Evolutionary conservation across 2,329 filamentous ascomycete species (phyloP), one percentile per base, ranked within the genome.

Genomic region (Neonectria ditissima): DNA sequence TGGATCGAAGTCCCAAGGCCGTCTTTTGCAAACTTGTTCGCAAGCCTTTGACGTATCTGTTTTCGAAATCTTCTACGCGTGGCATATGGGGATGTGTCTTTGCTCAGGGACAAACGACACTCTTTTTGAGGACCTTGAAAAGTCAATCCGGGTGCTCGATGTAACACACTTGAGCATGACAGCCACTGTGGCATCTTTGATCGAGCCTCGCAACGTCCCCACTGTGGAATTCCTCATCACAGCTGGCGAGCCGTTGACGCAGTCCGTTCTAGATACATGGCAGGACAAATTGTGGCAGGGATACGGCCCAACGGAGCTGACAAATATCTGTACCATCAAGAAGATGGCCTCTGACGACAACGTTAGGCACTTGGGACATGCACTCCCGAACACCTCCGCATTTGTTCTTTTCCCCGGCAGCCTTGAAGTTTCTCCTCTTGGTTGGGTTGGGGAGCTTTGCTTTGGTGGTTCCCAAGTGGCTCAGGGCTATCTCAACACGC

Each of bases 1-100:
- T 0, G 74, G 79, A 1, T 28, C 62, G 7, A 43, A 39, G 0
- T 70, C 70, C 1, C 70, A 78, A 1, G 86, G 89, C 1, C 86
- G 89, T n/a, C 81, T 97, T 32, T 81, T 97, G 0, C 94, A 97
- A 77, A 88, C 92, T 2, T 97, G 92, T 73, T 95, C 92, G 0
- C 92, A 94, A 73, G 91, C 91, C 0, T 97, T 97, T 73, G 92
- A 97, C 73, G 89, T 97, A 2, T 97, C 93, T 0, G 91, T 97
- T 0, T 97, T 97, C 74, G 94, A 97, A 73, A 94, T 97, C 14
- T 95, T 97, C 75, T 97, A 93, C 71, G 83, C 93, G 0, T 97
- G 93, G 91, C 86, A 87, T 50, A 84, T 85, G 34, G 93, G 93
- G 4, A 92, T 95, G 82, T 91, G 90, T 64, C 82, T 97, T 13